phyloP scores from a whole-genome alignment of 2,329 filamentous ascomycete species.

The Fusarium tuaranense region DNA sequence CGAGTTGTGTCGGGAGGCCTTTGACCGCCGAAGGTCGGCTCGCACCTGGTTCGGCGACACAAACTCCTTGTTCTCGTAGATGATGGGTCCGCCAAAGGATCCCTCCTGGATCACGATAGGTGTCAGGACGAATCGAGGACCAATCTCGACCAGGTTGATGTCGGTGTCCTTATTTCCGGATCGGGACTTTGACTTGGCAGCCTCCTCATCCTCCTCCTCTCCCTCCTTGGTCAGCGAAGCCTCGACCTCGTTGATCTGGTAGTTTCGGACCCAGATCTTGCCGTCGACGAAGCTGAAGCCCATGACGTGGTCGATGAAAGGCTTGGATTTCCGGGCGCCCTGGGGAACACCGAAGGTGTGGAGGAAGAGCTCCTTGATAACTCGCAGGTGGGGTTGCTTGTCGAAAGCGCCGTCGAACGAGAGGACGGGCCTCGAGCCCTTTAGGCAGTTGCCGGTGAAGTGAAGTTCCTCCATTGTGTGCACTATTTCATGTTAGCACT shows the following conservation, averaged over 20 bases:
- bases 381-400: conserved; percentile 78
- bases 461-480: conserved; percentile 98
- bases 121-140: conserved; percentile 90
- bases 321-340: conserved; percentile 88
- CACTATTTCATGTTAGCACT: conserved; percentile 61
- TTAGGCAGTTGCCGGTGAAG: conserved; percentile 96
- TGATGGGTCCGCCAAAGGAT: conserved; percentile 93
- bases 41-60: conserved; percentile 96
- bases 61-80: conserved; percentile 98
- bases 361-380: conserved; percentile 90
- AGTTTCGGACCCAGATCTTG: conserved; percentile 96
- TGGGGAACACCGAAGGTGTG: conserved; percentile 95
- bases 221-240: conserved; percentile 59
- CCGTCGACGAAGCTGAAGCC: conserved; percentile 90
- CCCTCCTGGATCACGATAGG: conserved; percentile 96
- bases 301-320: conserved; percentile 96
- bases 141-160: conserved; percentile 89
- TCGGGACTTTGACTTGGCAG: conserved; percentile 51
- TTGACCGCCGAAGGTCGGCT: conserved; percentile 80
- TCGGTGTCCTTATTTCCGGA: conserved; percentile 71
- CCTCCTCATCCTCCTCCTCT: conserved; percentile 57
- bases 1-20: conserved; percentile 81
- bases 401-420: conserved; percentile 94
- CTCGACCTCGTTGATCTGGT: conserved; percentile 90
- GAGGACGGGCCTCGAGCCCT: conserved; percentile 89